These are phyloP conservation scores for Candolleomyces aberdarensis DNA, from an alignment of 768 basidiomycete species.

Conservation along the genomic window DNA sequence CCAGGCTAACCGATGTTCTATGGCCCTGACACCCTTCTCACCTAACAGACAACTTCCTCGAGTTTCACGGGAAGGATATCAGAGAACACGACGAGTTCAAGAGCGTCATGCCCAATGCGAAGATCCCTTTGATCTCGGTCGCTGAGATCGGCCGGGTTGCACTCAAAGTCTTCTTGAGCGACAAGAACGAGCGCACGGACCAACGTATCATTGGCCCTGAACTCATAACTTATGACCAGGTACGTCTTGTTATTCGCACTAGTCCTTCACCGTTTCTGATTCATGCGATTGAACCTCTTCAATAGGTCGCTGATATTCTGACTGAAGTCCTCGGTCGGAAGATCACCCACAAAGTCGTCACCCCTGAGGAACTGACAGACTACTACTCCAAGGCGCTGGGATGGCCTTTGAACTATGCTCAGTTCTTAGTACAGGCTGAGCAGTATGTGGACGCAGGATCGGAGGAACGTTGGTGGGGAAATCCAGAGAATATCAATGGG, in stretches of 20 bases:
- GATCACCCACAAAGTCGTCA: constrained; percentile 18
- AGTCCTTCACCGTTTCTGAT: not conserved
- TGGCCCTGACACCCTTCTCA: not conserved
- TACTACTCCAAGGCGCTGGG: not conserved
- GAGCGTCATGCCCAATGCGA: constrained; percentile 17
- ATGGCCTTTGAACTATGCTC: not conserved
- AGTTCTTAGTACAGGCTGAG: not conserved
- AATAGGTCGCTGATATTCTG: constrained; percentile 19
- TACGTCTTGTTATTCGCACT: constrained; percentile 2
- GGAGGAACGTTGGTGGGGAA: not conserved
- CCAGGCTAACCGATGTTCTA: not conserved
- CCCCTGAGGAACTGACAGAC: constrained; percentile 5
- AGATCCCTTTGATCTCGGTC: constrained; percentile 18
- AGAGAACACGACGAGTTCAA: constrained; percentile 11
- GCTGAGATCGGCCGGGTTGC: constrained; percentile 24
- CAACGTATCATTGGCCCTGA: constrained; percentile 25
- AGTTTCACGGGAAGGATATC: not conserved
- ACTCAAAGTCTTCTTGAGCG: constrained; percentile 18
- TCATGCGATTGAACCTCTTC: not conserved
- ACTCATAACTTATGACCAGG: constrained; percentile 23
- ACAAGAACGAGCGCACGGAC: constrained; percentile 15
- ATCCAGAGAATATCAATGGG: constrained; percentile 1
- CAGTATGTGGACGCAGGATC: constrained; percentile 1
- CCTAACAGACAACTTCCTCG: constrained; percentile 4
- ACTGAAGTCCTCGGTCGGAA: constrained; percentile 17